Evolutionary conservation across 23 red algal species (phyloP), one percentile per base, ranked within the genome.

Genomic region (Gracilariopsis chorda): DNA sequence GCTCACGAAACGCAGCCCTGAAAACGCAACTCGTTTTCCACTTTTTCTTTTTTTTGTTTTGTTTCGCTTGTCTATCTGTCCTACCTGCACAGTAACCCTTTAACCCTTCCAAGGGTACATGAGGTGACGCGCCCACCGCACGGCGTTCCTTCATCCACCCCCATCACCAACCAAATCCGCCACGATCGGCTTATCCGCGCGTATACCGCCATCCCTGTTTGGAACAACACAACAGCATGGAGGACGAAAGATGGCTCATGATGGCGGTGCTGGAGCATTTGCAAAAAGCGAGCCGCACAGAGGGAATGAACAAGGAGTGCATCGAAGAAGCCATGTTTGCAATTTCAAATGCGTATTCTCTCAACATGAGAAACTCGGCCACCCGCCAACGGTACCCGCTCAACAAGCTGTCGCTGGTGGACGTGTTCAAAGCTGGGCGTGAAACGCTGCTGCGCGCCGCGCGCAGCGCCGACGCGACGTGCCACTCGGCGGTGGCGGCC

Each of bases 211-310:
- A n/a, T n/a, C n/a, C n/a, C n/a, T n/a, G n/a, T n/a, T n/a, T n/a
- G n/a, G n/a, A n/a, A n/a, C n/a, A n/a, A n/a, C n/a, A n/a, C n/a
- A n/a, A n/a, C n/a, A 19, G 48, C 42, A 80, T 80, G 77, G 80
- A 85, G 57, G 80, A 87, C 65, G 82, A 87, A 34, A 23, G 82
- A 10, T 73, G 82, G 82, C 30, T 87, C 3, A 87, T 87, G 82
- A 70, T 87, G 58, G 82, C 82, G 3, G 44, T 87, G 25, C 25
- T 87, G 35, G 21, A 53, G 28, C 82, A 87, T 51, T 37, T 87
- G 21, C 61, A 87, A 87, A 34, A 11, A 21, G 82, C 64, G 17
- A 44, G 39, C 7, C 8, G 33, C 6, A 59, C 60, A 42, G 82
- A 53, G 9, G 82, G 13, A 16, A 87, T 87, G 60, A 19, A 67